These are phyloP conservation scores for Drosera spatulata DNA, from an alignment of 179 eudicot species.

Conservation along the genomic window DNA sequence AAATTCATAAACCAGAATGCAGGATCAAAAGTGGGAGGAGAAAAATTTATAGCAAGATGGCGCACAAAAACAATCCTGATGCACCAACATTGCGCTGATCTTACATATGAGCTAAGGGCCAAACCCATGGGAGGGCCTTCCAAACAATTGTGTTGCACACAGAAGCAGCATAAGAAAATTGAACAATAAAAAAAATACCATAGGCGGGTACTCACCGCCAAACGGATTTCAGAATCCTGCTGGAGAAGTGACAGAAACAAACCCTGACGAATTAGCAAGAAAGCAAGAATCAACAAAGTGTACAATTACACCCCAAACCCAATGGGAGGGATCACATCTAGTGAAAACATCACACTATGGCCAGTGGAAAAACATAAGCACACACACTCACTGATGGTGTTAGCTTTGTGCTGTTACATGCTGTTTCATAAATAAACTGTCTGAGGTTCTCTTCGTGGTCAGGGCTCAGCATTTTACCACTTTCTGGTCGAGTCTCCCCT, in stretches of 20 bases:
- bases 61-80: too few species aligned
- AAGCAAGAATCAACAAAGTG: background rate
- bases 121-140: too few species aligned
- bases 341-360: background rate
- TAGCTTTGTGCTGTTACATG: conserved; percentile 59
- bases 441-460: conserved; percentile 64
- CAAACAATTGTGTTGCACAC: background rate
- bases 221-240: conserved; percentile 69
- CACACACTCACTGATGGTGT: conserved; percentile 65
- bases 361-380: background rate
- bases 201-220: conserved; percentile 47
- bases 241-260: conserved; percentile 68
- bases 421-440: conserved; percentile 59
- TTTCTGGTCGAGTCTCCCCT: conserved; percentile 62
- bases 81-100: too few species aligned
- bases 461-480: conserved; percentile 28
- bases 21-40: too few species aligned
- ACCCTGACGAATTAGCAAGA: conserved; percentile 42
- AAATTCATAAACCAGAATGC: too few species aligned
- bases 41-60: too few species aligned
- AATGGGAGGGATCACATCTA: too few species aligned
- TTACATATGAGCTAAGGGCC: too few species aligned
- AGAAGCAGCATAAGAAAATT: background rate
- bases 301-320: background rate
- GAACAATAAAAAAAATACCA: background rate